Evolutionary conservation across 2,329 filamentous ascomycete species (phyloP).

Genomic region (Akanthomyces uredinophilus): DNA sequence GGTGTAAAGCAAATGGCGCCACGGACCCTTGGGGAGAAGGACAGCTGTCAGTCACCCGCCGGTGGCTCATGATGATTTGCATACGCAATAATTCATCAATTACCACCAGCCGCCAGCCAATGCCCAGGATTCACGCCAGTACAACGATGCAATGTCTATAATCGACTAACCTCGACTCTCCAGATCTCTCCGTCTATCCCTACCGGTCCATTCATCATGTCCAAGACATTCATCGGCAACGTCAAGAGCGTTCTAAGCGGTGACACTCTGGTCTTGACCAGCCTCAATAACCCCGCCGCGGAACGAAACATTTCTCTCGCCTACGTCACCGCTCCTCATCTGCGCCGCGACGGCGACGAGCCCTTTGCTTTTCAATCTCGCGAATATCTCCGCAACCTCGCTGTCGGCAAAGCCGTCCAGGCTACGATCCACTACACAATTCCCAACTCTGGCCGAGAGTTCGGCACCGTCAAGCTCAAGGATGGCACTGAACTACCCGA

Average conservation of each 20-base stretch:
- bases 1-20: constrained; percentile 9
- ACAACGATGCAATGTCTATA: not conserved
- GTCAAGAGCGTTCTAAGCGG: constrained; percentile 95
- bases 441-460: constrained; percentile 79
- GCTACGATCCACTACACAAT: constrained; percentile 85
- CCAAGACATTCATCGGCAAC: constrained; percentile 57
- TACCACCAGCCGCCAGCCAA: not conserved
- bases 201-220: constrained; percentile 35
- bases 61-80: not conserved
- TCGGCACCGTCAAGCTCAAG: constrained; percentile 72
- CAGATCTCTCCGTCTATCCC: constrained; percentile 18
- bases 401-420: constrained; percentile 81
- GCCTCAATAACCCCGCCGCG: constrained; percentile 71
- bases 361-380: constrained; percentile 90
- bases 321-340: constrained; percentile 82
- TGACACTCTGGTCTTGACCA: constrained; percentile 81
- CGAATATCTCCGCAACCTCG: constrained; percentile 79
- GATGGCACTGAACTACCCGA: constrained; percentile 77
- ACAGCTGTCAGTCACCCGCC: not conserved
- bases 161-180: not conserved
- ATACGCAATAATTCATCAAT: not conserved
- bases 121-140: not conserved
- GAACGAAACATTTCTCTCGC: constrained; percentile 88
- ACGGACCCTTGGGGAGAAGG: not conserved
- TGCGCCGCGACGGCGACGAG: constrained; percentile 87